phyloP scores from a whole-genome alignment of 176 grass and related monocot species.

The Calamus simplicifolius region DNA sequence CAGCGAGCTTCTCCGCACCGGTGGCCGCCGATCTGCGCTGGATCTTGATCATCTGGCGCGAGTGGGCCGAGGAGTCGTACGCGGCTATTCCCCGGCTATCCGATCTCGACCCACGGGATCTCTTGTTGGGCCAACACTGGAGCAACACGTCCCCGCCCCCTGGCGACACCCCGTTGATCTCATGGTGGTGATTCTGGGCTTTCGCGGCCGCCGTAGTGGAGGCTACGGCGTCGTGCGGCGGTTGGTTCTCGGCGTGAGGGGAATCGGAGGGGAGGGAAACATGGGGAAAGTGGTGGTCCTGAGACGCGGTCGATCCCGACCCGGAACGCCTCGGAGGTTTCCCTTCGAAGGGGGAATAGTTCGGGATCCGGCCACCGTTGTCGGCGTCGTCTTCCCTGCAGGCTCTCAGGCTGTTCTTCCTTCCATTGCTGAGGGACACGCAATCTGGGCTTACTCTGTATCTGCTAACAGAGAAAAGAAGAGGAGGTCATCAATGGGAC shows the following conservation, averaged over 20 bases:
- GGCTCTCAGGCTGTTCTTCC: conserved; percentile 1
- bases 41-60: not conserved
- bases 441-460: conserved; percentile 11
- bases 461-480: not conserved
- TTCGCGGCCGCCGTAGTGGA: not conserved
- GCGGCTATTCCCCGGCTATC: not conserved
- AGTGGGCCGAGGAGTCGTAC: not conserved
- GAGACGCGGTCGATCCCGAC: not conserved
- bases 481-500: not conserved
- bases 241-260: not conserved
- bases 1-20: not conserved
- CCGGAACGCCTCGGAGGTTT: not conserved
- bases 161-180: not conserved
- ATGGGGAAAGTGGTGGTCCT: not conserved
- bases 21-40: not conserved
- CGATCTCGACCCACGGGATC: conserved; percentile 10
- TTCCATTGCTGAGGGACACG: conserved; percentile 7
- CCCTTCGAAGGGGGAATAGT: not conserved
- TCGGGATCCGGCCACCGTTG: not conserved
- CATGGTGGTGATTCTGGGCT: not conserved
- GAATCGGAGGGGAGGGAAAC: conserved; percentile 4
- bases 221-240: not conserved
- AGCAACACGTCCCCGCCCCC: conserved; percentile 4
- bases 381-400: conserved; percentile 5
- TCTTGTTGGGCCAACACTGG: conserved; percentile 6